Percentiles rank a stretch among this genome's conserved stretches.
Conservation (phyloP, 768 basidiomycete species). For the Pisolithus microcarpus region DNA sequence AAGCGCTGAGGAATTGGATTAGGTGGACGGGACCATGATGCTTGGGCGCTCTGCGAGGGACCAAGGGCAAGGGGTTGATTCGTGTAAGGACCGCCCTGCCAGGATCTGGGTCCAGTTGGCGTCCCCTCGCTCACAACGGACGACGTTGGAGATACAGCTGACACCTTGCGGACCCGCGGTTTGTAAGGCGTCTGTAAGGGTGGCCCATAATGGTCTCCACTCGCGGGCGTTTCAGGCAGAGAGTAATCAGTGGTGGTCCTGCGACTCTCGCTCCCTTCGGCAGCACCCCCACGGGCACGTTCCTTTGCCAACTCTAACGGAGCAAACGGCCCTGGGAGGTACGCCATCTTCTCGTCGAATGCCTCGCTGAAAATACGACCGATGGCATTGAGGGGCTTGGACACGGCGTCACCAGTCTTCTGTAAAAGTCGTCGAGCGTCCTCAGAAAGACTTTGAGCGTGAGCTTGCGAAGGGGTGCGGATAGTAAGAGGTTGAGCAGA, state of each 20-base stretch:
- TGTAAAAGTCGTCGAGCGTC: constrained; percentile 82
- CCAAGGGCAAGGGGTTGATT: constrained; percentile 44
- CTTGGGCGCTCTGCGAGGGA: constrained; percentile 36
- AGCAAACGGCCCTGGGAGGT: constrained; percentile 63
- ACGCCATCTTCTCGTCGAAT: constrained; percentile 60
- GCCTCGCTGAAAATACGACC: constrained; percentile 84
- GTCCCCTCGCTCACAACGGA: constrained; percentile 39
- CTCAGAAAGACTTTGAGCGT: constrained; percentile 33
- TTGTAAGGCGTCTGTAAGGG: constrained; percentile 66
- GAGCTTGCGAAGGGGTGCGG: constrained; percentile 38
- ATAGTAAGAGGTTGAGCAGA: constrained; percentile 75
- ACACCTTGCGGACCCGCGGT: constrained; percentile 55
- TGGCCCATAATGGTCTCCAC: constrained; percentile 24
- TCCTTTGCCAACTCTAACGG: constrained; percentile 60
- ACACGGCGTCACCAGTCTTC: constrained; percentile 85
- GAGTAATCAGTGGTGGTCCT: constrained; percentile 36
- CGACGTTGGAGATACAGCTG: constrained; percentile 30
- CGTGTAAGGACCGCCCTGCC: constrained; percentile 30
- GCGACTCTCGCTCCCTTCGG: constrained; percentile 27
- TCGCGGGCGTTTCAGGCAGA: constrained; percentile 36
- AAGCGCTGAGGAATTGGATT: constrained; percentile 23
- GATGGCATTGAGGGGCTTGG: constrained; percentile 85
- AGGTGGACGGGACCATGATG: constrained; percentile 5
- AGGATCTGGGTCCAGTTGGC: constrained; percentile 20
- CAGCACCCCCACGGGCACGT: constrained; percentile 32